Evolutionary conservation across 768 basidiomycete genomes (phyloP), one percentile per base, ranked within the genome.

Genomic region (Mycena floridula): DNA sequence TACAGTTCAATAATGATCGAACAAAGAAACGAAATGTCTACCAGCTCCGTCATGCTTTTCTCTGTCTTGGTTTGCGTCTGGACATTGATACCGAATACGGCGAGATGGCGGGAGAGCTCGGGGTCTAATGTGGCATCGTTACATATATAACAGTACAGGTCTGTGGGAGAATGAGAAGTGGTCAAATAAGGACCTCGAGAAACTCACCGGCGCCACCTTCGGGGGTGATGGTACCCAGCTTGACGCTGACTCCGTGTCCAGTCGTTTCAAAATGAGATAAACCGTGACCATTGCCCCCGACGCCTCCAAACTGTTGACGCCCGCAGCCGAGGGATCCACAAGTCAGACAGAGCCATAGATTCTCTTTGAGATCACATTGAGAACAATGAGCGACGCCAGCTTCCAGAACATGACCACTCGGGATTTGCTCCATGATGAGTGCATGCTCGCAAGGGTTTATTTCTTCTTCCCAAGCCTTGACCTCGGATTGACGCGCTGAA

Each of bases 381-480:
- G 73, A 64, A 61, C 95, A 97, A 42, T 87, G 82, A 0, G 92
- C 85, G 3, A 89, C 76, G 7, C 89, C 83, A 0, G 77, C 74
- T 0, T 76, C 67, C 0, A 67, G 62, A 18, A 82, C 82, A n/a
- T n/a, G n/a, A 9, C 62, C 73, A 3, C 68, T 69, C 4, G 64
- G 56, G 23, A 60, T 52, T 58, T 77, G 68, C 44, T 73, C 59
- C 7, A 77, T 59, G 9, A 62, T 68, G 3, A 77, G 60, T 0
- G 77, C 76, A 45, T 99, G 96, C 56, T 90, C 84, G 71, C 96
- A 99, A 6, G 90, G 64, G 0, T 69, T 56, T 32, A 96, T 84
- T 52, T 97, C 95, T 61, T 97, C 94, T 60, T 98, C 92, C 96
- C 96, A 99, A 5, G 96, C 87, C 64, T 96, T 86, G 39, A 99